Evolutionary conservation across 257 asterid species (phyloP).

Genomic region (Sherardia arvensis): DNA sequence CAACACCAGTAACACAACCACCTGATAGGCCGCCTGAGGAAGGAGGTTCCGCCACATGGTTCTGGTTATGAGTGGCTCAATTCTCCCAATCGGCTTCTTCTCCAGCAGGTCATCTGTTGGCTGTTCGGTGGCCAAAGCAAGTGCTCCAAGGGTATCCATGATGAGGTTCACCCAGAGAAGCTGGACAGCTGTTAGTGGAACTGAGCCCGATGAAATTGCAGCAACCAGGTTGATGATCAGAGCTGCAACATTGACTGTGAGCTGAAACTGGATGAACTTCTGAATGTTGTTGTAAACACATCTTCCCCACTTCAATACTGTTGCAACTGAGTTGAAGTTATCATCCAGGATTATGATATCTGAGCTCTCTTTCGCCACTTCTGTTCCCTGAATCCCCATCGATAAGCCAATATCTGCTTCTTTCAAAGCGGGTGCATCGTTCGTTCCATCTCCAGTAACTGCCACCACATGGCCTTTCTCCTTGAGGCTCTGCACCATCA

Average conservation of each 20-base stretch:
- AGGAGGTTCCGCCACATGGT: slow-evolving; percentile 15
- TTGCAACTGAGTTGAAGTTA: slow-evolving; percentile 11
- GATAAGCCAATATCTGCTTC: slow-evolving; percentile 17
- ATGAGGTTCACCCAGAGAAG: slow-evolving; percentile 16
- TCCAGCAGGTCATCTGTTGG: slow-evolving; percentile 11
- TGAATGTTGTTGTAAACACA: slow-evolving; percentile 17
- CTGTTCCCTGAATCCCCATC: slow-evolving; percentile 18
- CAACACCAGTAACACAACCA: not conserved
- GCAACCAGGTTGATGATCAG: slow-evolving; percentile 14
- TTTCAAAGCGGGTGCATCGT: slow-evolving; percentile 16
- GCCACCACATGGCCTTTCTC: slow-evolving; percentile 16
- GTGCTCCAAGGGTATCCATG: slow-evolving; percentile 14
- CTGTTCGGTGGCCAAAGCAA: slow-evolving; percentile 15
- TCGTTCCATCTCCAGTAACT: slow-evolving; percentile 19
- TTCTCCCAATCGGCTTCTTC: slow-evolving; percentile 11
- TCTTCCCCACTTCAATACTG: slow-evolving; percentile 15
- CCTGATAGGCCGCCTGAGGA: slow-evolving; percentile 12
- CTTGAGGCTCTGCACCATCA: slow-evolving; percentile 9
- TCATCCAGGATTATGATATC: slow-evolving; percentile 16
- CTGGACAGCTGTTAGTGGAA: slow-evolving; percentile 14
- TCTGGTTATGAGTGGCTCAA: slow-evolving; percentile 13
- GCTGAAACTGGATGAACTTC: slow-evolving; percentile 19
- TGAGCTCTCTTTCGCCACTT: slow-evolving; percentile 20
- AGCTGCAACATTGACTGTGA: slow-evolving; percentile 17
- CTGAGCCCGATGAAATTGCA: slow-evolving; percentile 11